phyloP scores from a whole-genome alignment of 129 eudicot species.

The Calendula officinalis region DNA sequence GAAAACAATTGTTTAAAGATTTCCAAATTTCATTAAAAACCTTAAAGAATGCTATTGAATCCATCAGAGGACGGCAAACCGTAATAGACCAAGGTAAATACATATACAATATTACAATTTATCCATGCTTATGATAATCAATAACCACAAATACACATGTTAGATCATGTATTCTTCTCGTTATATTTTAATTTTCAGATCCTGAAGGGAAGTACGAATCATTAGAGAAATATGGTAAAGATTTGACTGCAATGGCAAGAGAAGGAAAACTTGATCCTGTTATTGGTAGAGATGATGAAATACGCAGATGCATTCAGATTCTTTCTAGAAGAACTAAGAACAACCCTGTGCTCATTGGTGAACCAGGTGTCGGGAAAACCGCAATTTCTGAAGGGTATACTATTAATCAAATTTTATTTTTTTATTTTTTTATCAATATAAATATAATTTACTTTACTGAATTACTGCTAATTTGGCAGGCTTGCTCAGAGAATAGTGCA shows the following conservation, averaged over 20 bases:
- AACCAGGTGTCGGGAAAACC: constrained; percentile 99
- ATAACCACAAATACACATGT: constrained; percentile 13
- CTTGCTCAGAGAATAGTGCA: constrained; percentile 99
- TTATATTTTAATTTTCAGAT: constrained; percentile 37
- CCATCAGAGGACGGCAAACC: constrained; percentile 83
- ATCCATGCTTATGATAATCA: constrained; percentile 10
- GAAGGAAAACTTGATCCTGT: constrained; percentile 97
- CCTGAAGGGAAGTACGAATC: constrained; percentile 98
- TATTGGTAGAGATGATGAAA: constrained; percentile 98
- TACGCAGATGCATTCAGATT: constrained; percentile 92
- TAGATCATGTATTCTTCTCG: not conserved
- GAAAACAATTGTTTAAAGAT: constrained; percentile 78
- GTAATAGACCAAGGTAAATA: constrained; percentile 89
- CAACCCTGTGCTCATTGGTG: constrained; percentile 96
- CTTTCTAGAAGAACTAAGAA: constrained; percentile 98
- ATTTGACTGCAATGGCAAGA: constrained; percentile 89
- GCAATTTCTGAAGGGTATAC: constrained; percentile 97
- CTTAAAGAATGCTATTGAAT: constrained; percentile 61
- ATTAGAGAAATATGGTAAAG: constrained; percentile 92
- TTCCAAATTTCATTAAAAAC: constrained; percentile 60
- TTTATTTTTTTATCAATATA: not conserved
- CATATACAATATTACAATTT: constrained; percentile 19
- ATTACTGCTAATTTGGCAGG: constrained; percentile 36
- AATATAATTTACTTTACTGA: not conserved
- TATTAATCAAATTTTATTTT: not conserved